phyloP scores from a whole-genome alignment of 140 eudicot genomes.

The Stevia rebaudiana region DNA sequence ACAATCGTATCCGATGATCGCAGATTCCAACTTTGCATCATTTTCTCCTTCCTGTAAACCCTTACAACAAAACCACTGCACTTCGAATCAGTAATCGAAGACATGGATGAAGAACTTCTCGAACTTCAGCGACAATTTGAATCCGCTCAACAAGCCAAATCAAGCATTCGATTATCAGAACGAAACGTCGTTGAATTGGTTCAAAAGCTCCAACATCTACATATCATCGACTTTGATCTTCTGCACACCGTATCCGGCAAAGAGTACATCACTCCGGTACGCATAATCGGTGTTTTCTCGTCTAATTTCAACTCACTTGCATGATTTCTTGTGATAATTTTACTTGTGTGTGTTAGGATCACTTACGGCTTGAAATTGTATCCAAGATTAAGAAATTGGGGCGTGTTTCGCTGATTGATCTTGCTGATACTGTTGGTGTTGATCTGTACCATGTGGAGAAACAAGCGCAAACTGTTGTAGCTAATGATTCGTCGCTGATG shows the following conservation, averaged over 20 bases:
- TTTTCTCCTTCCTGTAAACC: conserved; percentile 1
- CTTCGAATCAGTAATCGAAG: conserved; percentile 3
- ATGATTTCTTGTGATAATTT: conserved; percentile 7
- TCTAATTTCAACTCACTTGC: not conserved
- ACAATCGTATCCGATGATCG: too few species aligned
- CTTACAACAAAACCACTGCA: not conserved
- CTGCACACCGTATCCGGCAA: conserved; percentile 98
- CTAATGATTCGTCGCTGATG: conserved; percentile 57
- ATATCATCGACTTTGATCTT: conserved; percentile 85
- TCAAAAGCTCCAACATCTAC: conserved; percentile 79
- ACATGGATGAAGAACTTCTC: conserved; percentile 88
- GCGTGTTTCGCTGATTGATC: conserved; percentile 83
- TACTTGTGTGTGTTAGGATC: conserved; percentile 45
- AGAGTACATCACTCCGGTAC: conserved; percentile 95
- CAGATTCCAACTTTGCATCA: not conserved
- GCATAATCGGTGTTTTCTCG: not conserved
- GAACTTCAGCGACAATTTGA: conserved; percentile 86
- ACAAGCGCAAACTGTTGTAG: conserved; percentile 70
- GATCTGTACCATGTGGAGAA: conserved; percentile 95
- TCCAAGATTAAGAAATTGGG: conserved; percentile 66
- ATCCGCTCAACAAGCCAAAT: conserved; percentile 87
- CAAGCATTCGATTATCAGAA: conserved; percentile 88
- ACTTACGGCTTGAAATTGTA: conserved; percentile 63
- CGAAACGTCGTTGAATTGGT: conserved; percentile 96
- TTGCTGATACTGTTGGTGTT: conserved; percentile 72